A percentile compares a stretch with the other conserved stretches of the same genome.
phyloP scores from a whole-genome alignment of 192 early-diverging fungal species.

The Allomyces javanicus region DNA sequence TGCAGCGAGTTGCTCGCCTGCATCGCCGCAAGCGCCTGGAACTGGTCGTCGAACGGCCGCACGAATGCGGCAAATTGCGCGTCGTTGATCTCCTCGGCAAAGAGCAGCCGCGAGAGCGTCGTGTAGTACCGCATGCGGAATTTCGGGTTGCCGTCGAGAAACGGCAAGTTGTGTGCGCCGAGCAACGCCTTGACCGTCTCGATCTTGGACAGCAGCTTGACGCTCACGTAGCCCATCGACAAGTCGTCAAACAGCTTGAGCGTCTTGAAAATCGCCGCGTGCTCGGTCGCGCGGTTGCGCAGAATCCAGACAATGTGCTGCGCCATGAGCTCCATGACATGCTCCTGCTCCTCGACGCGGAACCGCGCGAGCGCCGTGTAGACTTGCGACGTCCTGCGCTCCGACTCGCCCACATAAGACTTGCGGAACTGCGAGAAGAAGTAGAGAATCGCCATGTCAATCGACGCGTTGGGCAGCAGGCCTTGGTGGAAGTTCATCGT shows the following conservation, averaged over 20 bases:
- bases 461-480: slow-evolving; percentile 18
- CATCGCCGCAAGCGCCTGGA: slow-evolving; percentile 27
- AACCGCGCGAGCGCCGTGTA: slow-evolving; percentile 41
- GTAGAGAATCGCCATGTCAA: slow-evolving; percentile 63
- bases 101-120: slow-evolving; percentile 54
- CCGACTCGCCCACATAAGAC: slow-evolving; percentile 57
- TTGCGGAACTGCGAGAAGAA: slow-evolving; percentile 59
- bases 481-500: slow-evolving; percentile 47
- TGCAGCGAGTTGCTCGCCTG: neutral
- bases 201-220: slow-evolving; percentile 55
- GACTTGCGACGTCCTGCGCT: slow-evolving; percentile 35
- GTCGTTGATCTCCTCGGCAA: slow-evolving; percentile 13
- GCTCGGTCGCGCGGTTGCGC: slow-evolving; percentile 30
- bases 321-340: slow-evolving; percentile 15
- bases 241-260: slow-evolving; percentile 60
- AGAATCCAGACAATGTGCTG: slow-evolving; percentile 35
- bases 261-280: slow-evolving; percentile 36
- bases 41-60: slow-evolving; percentile 25
- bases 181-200: slow-evolving; percentile 48
- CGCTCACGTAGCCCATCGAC: slow-evolving; percentile 38
- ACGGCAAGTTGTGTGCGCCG: slow-evolving; percentile 45
- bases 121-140: slow-evolving; percentile 51
- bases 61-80: neutral
- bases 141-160: slow-evolving; percentile 35
- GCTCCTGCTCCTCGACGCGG: slow-evolving; percentile 38